Percentiles rank a stretch among this genome's conserved stretches.
These are phyloP conservation scores for Phytophthora vignae DNA, from an alignment of 352 stramenopile species.

Conservation along the genomic window DNA sequence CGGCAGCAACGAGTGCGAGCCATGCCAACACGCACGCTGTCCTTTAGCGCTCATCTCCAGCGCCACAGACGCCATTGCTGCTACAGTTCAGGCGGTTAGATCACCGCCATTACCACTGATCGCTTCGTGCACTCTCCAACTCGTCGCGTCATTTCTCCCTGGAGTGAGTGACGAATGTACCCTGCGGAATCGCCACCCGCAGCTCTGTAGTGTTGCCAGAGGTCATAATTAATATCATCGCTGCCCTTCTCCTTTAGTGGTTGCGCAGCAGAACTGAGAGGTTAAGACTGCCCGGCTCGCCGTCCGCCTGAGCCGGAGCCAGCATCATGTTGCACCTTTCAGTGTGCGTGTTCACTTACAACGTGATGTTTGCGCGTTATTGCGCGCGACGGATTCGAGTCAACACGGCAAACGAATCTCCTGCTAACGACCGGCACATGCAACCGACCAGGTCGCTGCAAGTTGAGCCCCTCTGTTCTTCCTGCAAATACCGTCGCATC, in stretches of 20 bases:
- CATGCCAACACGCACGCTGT: background rate
- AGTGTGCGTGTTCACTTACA: slow-evolving; percentile 19
- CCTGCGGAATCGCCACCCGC: background rate
- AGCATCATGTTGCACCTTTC: slow-evolving; percentile 14
- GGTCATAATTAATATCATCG: background rate
- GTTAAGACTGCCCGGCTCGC: background rate
- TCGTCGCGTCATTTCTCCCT: no score
- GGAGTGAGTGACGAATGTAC: no score
- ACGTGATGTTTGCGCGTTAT: background rate
- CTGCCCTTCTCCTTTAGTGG: background rate
- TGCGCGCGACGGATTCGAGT: slow-evolving; percentile 2
- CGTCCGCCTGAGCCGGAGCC: slow-evolving; percentile 7
- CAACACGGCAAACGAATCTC: slow-evolving; percentile 16
- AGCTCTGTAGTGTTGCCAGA: background rate
- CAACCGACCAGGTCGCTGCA: background rate
- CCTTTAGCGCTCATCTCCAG: background rate
- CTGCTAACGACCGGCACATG: background rate
- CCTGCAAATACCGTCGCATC: background rate
- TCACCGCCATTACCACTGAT: background rate
- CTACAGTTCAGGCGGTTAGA: background rate
- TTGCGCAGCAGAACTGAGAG: background rate
- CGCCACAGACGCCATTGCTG: background rate
- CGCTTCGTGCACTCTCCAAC: no score
- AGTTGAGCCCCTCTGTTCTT: background rate
- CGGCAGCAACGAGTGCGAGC: background rate